Evolutionary conservation across 1,284 basidiomycete species (phyloP), one percentile per base, ranked within the genome.

Genomic region (Fomitopsis betulina): DNA sequence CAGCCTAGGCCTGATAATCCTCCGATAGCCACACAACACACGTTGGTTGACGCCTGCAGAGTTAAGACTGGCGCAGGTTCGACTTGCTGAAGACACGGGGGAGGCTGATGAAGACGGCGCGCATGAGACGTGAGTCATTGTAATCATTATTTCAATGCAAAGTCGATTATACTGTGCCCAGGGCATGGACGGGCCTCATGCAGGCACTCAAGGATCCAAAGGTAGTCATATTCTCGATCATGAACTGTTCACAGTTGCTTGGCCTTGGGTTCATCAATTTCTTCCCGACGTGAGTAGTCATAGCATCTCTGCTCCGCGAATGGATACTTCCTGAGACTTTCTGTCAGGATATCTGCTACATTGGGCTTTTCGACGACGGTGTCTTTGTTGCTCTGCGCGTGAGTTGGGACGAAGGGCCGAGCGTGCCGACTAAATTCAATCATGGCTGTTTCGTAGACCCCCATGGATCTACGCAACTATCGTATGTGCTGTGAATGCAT

Each of bases 81-180:
- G 91, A 7, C 78, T 93, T 33, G 79, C 86, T 0, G 89, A 91
- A 68, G 89, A 92, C 67, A 84, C 82, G n/a, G 87, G 87, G 1
- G 87, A 88, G 71, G 83, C 84, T 0, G 86, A 89, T 61, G 72
- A 80, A 60, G 86, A 87, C 63, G 77, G 77, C 42, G 68, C 69
- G 0, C 70, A 79, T 47, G 80, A 84, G 53, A 80, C 82, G 83
- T 86, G 62, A 50, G 82, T 74, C 15, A 15, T 30, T 7, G 15
- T 13, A 7, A 55, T 25, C 35, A 23, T 25, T 35, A 27, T 51
- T 53, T 13, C 10, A 30, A 47, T 15, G 12, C 10, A 5, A 12
- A 32, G 17, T 37, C n/a, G 19, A 25, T 19, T 19, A 2, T 5
- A 39, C 52, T 17, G n/a, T 12, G 1, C 23, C 15, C 54, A 87